These are phyloP conservation scores for Schizothecium vesticola DNA, from an alignment of 495 filamentous ascomycete genomes.

Conservation along the genomic window DNA sequence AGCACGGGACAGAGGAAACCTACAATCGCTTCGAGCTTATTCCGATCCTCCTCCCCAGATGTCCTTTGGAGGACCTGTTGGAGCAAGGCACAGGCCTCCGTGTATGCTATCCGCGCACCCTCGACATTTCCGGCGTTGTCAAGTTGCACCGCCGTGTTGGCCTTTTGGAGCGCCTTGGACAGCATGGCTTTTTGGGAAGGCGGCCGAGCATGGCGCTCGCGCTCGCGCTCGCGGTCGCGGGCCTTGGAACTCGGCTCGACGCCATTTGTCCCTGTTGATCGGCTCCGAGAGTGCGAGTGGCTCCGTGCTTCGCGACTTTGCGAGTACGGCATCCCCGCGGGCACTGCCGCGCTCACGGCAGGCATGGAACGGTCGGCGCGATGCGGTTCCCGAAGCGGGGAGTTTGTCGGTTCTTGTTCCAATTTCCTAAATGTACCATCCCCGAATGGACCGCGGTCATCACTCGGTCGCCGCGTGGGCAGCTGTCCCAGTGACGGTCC, in stretches of 20 bases:
- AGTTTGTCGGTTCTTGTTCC: slow-evolving; percentile 19
- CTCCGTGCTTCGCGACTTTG: slow-evolving; percentile 34
- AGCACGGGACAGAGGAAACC: slow-evolving; percentile 34
- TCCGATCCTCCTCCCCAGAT: slow-evolving; percentile 72
- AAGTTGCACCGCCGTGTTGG: slow-evolving; percentile 88
- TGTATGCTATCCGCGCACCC: slow-evolving; percentile 86
- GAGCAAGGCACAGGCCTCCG: slow-evolving; percentile 78
- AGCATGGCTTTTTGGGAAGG: slow-evolving; percentile 85
- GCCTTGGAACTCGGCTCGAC: slow-evolving; percentile 39
- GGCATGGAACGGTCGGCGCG: slow-evolving; percentile 10
- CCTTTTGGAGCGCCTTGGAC: slow-evolving; percentile 86
- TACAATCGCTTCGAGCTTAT: slow-evolving; percentile 86
- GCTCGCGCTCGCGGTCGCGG: slow-evolving; percentile 20
- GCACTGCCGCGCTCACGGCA: slow-evolving; percentile 9
- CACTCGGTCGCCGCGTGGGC: slow-evolving; percentile 7
- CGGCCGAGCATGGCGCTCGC: slow-evolving; percentile 33
- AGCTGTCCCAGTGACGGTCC: slow-evolving; percentile 8
- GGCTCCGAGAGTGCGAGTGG: slow-evolving; percentile 47
- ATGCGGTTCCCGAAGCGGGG: slow-evolving; percentile 12
- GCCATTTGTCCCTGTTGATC: slow-evolving; percentile 40
- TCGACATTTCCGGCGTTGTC: slow-evolving; percentile 94
- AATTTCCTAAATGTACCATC: slow-evolving; percentile 18
- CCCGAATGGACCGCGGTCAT: slow-evolving; percentile 20
- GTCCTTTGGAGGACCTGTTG: slow-evolving; percentile 82
- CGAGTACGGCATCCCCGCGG: slow-evolving; percentile 28